Percentiles rank a stretch among this genome's conserved stretches.
Conservation (phyloP, 768 basidiomycete species). For the Mycena filopes region DNA sequence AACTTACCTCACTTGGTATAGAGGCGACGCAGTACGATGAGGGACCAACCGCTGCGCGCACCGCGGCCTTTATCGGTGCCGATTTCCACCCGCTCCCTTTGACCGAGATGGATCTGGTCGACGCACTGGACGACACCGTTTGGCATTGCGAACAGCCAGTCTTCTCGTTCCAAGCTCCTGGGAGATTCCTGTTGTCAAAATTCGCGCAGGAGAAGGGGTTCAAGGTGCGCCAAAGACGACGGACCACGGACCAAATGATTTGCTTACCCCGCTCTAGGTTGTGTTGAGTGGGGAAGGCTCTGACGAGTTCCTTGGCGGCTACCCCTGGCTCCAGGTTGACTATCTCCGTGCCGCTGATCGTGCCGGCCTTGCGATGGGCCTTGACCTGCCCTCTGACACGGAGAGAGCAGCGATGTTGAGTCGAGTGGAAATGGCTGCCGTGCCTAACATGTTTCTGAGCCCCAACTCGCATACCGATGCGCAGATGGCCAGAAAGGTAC, state of each 20-base stretch:
- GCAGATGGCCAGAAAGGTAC: neutral
- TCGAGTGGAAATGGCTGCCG: neutral
- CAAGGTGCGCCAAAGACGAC: neutral
- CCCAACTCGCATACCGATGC: constrained; percentile 1
- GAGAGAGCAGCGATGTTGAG: neutral
- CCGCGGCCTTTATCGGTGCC: no score
- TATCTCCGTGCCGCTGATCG: neutral
- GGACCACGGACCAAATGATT: neutral
- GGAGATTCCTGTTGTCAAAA: neutral
- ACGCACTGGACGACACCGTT: no score
- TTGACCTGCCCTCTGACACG: neutral
- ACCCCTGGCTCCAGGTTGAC: neutral
- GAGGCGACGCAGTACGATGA: no score
- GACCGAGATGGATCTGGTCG: no score
- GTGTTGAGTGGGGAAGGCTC: neutral
- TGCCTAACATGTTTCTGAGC: neutral
- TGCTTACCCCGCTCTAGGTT: neutral
- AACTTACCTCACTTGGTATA: no score
- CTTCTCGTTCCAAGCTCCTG: neutral
- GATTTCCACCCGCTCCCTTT: no score
- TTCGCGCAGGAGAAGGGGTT: neutral
- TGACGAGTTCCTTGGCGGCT: neutral
- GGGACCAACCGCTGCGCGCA: no score
- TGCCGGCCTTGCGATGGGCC: neutral
- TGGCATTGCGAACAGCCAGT: neutral